Conservation (phyloP, 208 protist genomes). For the Blechomonas ayalai region DNA sequence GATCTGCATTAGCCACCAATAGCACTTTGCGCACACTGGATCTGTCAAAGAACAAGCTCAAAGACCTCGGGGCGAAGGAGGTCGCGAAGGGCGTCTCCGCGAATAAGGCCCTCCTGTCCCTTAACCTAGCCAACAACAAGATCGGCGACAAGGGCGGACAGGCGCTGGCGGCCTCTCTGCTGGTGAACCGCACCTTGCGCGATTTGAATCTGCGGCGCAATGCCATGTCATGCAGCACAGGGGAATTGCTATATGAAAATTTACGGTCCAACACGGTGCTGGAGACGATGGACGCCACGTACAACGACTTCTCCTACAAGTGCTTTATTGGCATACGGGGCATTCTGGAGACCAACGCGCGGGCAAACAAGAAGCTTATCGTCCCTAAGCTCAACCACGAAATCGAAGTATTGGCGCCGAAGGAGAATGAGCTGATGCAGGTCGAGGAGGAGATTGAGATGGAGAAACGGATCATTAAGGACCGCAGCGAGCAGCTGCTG, state of each 20-base stretch:
- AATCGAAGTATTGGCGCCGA: slow-evolving; percentile 66
- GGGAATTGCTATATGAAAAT: slow-evolving; percentile 56
- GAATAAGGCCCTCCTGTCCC: slow-evolving; percentile 53
- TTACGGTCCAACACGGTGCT: slow-evolving; percentile 59
- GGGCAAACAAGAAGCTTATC: slow-evolving; percentile 57
- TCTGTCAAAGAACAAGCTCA: slow-evolving; percentile 80
- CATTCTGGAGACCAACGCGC: slow-evolving; percentile 54
- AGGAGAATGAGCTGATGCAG: slow-evolving; percentile 77
- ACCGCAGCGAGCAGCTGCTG: slow-evolving; percentile 79
- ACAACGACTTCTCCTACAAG: slow-evolving; percentile 90
- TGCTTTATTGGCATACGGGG: slow-evolving; percentile 64
- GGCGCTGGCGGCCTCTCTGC: slow-evolving; percentile 49
- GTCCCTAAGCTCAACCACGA: slow-evolving; percentile 69
- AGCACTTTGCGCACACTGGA: slow-evolving; percentile 47
- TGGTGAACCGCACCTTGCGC: slow-evolving; percentile 56
- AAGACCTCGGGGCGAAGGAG: slow-evolving; percentile 62
- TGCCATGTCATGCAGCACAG: slow-evolving; percentile 60
- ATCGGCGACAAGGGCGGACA: slow-evolving; percentile 72
- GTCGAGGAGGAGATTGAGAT: slow-evolving; percentile 79
- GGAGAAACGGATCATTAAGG: slow-evolving; percentile 76
- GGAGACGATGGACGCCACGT: slow-evolving; percentile 81
- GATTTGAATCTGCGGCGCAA: slow-evolving; percentile 80
- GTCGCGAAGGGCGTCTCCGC: slow-evolving; percentile 59
- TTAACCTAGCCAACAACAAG: slow-evolving; percentile 72
- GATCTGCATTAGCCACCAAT: slow-evolving; percentile 42